phyloP scores from a whole-genome alignment of 192 early-diverging fungal genomes.

The Coemansia asiatica region DNA sequence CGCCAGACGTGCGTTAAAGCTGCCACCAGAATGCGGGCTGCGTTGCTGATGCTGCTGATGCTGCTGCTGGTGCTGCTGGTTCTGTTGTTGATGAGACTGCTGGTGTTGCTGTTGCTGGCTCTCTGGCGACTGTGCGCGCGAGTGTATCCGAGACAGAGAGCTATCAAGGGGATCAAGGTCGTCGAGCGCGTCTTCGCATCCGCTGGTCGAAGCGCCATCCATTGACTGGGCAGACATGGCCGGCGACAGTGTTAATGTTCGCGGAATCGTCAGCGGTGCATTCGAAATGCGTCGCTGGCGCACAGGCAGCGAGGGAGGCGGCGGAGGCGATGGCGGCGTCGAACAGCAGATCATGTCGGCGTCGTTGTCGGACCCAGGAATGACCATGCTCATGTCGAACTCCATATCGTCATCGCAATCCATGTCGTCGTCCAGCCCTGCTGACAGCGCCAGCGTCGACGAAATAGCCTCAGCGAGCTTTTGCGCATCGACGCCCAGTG shows the following conservation, averaged over 20 bases:
- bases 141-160: background rate
- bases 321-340: slow-evolving; percentile 50
- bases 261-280: slow-evolving; percentile 24
- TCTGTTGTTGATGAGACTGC: background rate
- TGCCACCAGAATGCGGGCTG: slow-evolving; percentile 10
- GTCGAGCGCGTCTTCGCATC: background rate
- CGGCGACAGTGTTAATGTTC: slow-evolving; percentile 21
- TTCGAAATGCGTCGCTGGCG: slow-evolving; percentile 30
- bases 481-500: slow-evolving; percentile 15
- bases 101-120: background rate
- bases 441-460: background rate
- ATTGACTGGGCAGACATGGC: slow-evolving; percentile 6
- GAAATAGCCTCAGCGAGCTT: slow-evolving; percentile 22
- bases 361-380: slow-evolving; percentile 27
- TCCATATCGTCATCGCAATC: slow-evolving; percentile 32
- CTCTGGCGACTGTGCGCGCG: slow-evolving; percentile 9
- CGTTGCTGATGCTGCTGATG: background rate
- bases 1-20: slow-evolving; percentile 45
- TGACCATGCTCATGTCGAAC: slow-evolving; percentile 33
- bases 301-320: slow-evolving; percentile 28
- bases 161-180: background rate
- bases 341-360: slow-evolving; percentile 50
- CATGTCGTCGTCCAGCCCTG: background rate
- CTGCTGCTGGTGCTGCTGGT: slow-evolving; percentile 14
- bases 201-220: slow-evolving; percentile 1